These are phyloP conservation scores for Colletotrichum falcatum DNA, from an alignment of 2,329 filamentous ascomycete genomes.

Conservation along the genomic window DNA sequence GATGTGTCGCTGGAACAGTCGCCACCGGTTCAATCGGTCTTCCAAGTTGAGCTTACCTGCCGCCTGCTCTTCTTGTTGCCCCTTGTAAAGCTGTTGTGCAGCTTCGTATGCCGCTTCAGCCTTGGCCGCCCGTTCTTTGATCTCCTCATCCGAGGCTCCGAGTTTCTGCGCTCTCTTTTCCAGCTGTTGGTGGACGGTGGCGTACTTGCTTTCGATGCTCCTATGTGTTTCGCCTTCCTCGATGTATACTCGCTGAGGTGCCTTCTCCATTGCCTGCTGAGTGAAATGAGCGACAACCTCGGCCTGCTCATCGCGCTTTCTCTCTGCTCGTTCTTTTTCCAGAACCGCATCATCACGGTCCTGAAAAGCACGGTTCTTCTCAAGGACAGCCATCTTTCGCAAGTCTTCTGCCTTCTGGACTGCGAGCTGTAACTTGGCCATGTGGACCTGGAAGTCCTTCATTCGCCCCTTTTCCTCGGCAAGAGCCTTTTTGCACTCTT, in stretches of 20 bases:
- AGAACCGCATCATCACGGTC: conserved; percentile 61
- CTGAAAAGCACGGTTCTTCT: conserved; percentile 72
- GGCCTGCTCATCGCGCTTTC: conserved; percentile 60
- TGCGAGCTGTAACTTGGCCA: conserved; percentile 69
- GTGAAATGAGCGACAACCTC: conserved; percentile 65
- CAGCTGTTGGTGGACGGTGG: conserved; percentile 70
- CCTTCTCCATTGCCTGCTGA: conserved; percentile 65
- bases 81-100: conserved; percentile 54
- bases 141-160: conserved; percentile 74
- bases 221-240: conserved; percentile 72
- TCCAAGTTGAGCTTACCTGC: conserved; percentile 70
- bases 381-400: conserved; percentile 64
- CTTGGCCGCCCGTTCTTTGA: conserved; percentile 62
- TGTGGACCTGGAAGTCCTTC: conserved; percentile 45
- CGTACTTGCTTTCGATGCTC: conserved; percentile 66
- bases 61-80: conserved; percentile 56
- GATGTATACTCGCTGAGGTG: conserved; percentile 68
- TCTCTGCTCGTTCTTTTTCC: conserved; percentile 59
- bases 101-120: conserved; percentile 55
- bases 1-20: conserved; percentile 84
- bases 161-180: conserved; percentile 65
- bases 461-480: conserved; percentile 53
- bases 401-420: conserved; percentile 60
- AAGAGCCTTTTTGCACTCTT: conserved; percentile 54
- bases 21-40: conserved; percentile 81